Evolutionary conservation across 2,329 filamentous ascomycete species (phyloP), one percentile per base, ranked within the genome.

Genomic region (Fusarium acutatum): DNA sequence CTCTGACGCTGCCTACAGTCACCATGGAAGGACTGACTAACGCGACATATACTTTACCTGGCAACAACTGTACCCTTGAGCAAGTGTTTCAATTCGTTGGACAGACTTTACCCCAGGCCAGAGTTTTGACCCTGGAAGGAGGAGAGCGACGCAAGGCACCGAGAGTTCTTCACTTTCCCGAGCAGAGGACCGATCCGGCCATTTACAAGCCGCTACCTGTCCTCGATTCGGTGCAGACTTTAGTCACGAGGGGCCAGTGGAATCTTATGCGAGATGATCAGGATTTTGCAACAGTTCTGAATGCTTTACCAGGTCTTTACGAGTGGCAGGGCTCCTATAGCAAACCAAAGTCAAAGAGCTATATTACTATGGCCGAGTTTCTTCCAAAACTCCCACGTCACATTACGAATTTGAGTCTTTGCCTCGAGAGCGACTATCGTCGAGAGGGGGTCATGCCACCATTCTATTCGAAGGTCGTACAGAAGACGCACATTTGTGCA

Each of bases 161-260:
- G 11, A 90, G 90, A 80, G 90, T 94, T 15, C 70, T 78, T 13
- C 81, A 83, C 60, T 83, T 82, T 54, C 67, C 78, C 28, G 75
- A 75, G 28, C 72, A 72, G 34, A 71, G 67, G 50, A 60, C 64
- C 26, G 64, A 75, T 40, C 59, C 67, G n/a, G 47, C 77, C 2
- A 76, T 78, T 37, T 72, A 78, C 28, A 78, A 82, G 72, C 76
- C 79, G 34, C 80, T 90, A 13, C 84, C 87, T 14, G 75, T 81
- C 26, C 83, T 93, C 7, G 80, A 84, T 7, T 88, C 88, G 6
- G 87, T 94, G 37, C 87, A 87, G 60, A 93, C 91, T 2, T 85
- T 94, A 26, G 88, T 94, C 47, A 92, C 92, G 81, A 91, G 92
- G 75, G 92, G 92, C 12, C 91, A 94, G 74, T 95, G 92, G 92